Conservation (phyloP, 1,284 basidiomycete genomes). For the Pyrrhoderma lamaoense region DNA sequence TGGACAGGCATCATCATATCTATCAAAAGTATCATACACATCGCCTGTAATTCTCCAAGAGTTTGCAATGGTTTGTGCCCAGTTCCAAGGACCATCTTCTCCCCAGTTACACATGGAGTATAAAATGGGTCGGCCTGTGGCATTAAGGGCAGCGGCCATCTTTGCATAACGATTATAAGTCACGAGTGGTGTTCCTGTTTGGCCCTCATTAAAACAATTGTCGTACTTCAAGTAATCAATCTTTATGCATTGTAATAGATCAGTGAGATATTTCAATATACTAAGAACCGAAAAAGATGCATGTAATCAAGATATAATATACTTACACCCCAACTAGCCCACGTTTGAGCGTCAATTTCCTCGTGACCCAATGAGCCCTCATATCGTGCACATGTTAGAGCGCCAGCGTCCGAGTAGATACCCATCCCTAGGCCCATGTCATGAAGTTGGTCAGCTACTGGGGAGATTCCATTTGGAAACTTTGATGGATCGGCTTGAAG, state of each 20-base stretch:
- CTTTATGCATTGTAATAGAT: no score
- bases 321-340: slow-evolving; percentile 39
- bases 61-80: slow-evolving; percentile 38
- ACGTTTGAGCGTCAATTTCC: slow-evolving; percentile 39
- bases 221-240: slow-evolving; percentile 31
- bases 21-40: slow-evolving; percentile 34
- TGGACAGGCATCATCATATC: slow-evolving; percentile 37
- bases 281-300: background rate
- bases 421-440: slow-evolving; percentile 38
- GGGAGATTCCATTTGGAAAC: slow-evolving; percentile 41
- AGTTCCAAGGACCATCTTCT: slow-evolving; percentile 41
- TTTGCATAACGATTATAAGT: slow-evolving; percentile 37
- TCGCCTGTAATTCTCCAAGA: slow-evolving; percentile 42
- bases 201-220: slow-evolving; percentile 41
- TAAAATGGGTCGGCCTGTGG: slow-evolving; percentile 39
- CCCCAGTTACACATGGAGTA: slow-evolving; percentile 46
- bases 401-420: slow-evolving; percentile 43
- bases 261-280: background rate
- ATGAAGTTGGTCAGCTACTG: slow-evolving; percentile 35
- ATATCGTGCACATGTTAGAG: slow-evolving; percentile 35
- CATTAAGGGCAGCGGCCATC: slow-evolving; percentile 41
- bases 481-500: slow-evolving; percentile 30
- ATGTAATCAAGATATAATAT: slow-evolving; percentile 30
- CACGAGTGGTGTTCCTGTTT: slow-evolving; percentile 33
- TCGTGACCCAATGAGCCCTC: slow-evolving; percentile 42